These are phyloP conservation scores for Colletotrichum chlorophyti DNA, from an alignment of 2,329 filamentous ascomycete genomes.

Conservation along the genomic window DNA sequence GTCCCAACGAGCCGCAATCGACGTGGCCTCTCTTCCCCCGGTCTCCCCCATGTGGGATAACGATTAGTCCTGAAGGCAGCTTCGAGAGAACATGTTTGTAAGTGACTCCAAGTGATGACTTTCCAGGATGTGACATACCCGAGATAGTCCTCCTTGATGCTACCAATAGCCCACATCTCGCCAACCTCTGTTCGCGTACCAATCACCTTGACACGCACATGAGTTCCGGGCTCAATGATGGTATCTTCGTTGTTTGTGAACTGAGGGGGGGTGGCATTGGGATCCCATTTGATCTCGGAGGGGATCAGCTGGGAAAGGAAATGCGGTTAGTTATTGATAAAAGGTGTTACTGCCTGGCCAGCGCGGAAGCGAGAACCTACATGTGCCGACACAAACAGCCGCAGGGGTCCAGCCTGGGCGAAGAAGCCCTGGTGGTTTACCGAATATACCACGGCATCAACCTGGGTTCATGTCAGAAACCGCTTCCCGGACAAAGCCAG, in stretches of 20 bases:
- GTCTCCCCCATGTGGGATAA: not conserved
- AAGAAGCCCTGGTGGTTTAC: slow-evolving; percentile 95
- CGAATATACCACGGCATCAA: slow-evolving; percentile 91
- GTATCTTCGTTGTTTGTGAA: slow-evolving; percentile 96
- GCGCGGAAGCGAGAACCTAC: slow-evolving; percentile 58
- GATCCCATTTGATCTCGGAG: slow-evolving; percentile 89
- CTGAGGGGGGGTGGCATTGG: slow-evolving; percentile 94
- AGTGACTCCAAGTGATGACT: slow-evolving; percentile 2
- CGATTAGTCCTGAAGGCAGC: slow-evolving; percentile 30
- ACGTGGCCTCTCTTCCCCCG: not conserved
- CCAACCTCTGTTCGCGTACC: slow-evolving; percentile 93
- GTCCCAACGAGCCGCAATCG: not conserved
- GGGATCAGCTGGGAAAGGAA: slow-evolving; percentile 76
- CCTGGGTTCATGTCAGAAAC: slow-evolving; percentile 57
- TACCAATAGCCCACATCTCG: slow-evolving; percentile 96
- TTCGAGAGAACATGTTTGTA: slow-evolving; percentile 16
- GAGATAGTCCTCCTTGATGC: slow-evolving; percentile 86
- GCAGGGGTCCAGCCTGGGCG: slow-evolving; percentile 78
- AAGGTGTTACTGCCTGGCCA: slow-evolving; percentile 18
- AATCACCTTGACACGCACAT: slow-evolving; percentile 92
- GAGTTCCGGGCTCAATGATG: slow-evolving; percentile 91
- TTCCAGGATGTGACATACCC: slow-evolving; percentile 53
- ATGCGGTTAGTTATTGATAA: slow-evolving; percentile 33
- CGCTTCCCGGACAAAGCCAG: slow-evolving; percentile 26
- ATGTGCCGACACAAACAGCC: slow-evolving; percentile 81